These are phyloP conservation scores for Fomes fomentarius DNA, from an alignment of 1,284 basidiomycete genomes.

Conservation along the genomic window DNA sequence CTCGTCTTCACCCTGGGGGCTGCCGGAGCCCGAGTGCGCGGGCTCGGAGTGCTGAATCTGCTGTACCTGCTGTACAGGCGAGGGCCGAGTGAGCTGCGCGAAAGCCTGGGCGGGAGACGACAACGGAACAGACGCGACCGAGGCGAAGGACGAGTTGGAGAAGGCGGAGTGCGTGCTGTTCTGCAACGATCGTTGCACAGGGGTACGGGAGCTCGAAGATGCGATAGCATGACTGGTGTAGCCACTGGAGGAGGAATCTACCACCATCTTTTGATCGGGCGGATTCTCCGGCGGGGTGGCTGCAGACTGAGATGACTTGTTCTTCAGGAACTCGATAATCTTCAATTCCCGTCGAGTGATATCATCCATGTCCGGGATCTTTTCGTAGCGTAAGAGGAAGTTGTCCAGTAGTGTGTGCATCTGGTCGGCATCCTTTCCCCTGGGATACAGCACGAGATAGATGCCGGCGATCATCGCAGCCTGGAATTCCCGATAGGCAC, in stretches of 20 bases:
- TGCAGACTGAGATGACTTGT: slow-evolving; percentile 58
- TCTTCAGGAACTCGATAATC: slow-evolving; percentile 79
- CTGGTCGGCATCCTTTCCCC: slow-evolving; percentile 61
- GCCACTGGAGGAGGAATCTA: background rate
- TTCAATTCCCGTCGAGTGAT: slow-evolving; percentile 80
- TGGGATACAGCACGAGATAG: slow-evolving; percentile 78
- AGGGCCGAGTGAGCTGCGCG: slow-evolving; percentile 13
- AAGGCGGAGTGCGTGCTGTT: slow-evolving; percentile 6
- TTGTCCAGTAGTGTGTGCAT: slow-evolving; percentile 81
- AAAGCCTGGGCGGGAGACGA: slow-evolving; percentile 13
- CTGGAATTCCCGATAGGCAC: slow-evolving; percentile 83
- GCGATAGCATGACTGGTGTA: background rate
- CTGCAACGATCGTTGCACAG: slow-evolving; percentile 9
- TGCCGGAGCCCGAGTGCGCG: slow-evolving; percentile 41
- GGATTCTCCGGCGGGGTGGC: slow-evolving; percentile 38
- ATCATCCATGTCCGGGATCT: slow-evolving; percentile 71
- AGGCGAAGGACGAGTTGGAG: slow-evolving; percentile 24
- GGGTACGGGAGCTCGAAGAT: slow-evolving; percentile 47
- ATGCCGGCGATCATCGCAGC: slow-evolving; percentile 87
- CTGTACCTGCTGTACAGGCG: slow-evolving; percentile 35
- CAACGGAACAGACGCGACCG: slow-evolving; percentile 16
- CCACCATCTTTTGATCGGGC: slow-evolving; percentile 12
- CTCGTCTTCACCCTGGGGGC: slow-evolving; percentile 74
- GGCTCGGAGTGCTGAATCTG: slow-evolving; percentile 56
- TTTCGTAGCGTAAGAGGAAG: slow-evolving; percentile 76